Evolutionary conservation across 2,329 filamentous ascomycete genomes (phyloP).

Genomic region (Verticillium nubilum): DNA sequence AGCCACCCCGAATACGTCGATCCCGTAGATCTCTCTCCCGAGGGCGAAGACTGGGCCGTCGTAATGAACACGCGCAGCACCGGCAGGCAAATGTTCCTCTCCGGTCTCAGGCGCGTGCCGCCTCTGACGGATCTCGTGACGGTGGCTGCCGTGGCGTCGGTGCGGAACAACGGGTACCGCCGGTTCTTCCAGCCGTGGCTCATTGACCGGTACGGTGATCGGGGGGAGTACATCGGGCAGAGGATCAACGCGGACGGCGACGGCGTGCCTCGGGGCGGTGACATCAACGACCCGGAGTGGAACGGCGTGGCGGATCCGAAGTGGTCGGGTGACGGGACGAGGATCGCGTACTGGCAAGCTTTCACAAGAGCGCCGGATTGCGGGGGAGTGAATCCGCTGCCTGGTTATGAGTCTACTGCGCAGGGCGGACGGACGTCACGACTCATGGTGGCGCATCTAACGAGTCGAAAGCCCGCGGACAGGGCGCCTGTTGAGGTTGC

Average conservation of each 20-base stretch:
- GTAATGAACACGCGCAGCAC: constrained; percentile 32
- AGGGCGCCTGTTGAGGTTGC: constrained; percentile 8
- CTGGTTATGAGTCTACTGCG: constrained; percentile 30
- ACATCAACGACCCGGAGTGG: constrained; percentile 34
- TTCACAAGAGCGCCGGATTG: constrained; percentile 29
- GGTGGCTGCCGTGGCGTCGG: constrained; percentile 23
- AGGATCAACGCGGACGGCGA: constrained; percentile 26
- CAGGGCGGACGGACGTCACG: constrained; percentile 27
- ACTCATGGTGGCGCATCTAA: constrained; percentile 32
- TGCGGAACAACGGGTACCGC: constrained; percentile 33
- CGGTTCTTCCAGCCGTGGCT: constrained; percentile 37
- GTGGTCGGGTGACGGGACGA: constrained; percentile 30
- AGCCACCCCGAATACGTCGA: constrained; percentile 33
- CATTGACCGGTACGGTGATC: constrained; percentile 33
- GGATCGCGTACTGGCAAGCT: constrained; percentile 33
- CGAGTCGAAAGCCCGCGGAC: constrained; percentile 20
- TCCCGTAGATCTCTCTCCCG: constrained; percentile 30
- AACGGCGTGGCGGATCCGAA: constrained; percentile 35
- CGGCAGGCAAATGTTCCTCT: constrained; percentile 28
- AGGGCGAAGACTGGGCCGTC: constrained; percentile 28
- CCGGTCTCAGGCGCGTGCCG: constrained; percentile 28
- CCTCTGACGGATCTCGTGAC: constrained; percentile 27
- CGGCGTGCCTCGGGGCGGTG: constrained; percentile 16
- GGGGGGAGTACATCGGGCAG: constrained; percentile 33
- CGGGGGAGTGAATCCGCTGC: constrained; percentile 31